A percentile compares a stretch with the other conserved stretches of the same genome.
These are phyloP conservation scores for Phaeosphaeria sp. DNA, from an alignment of 2,329 filamentous ascomycete species.

Conservation along the genomic window DNA sequence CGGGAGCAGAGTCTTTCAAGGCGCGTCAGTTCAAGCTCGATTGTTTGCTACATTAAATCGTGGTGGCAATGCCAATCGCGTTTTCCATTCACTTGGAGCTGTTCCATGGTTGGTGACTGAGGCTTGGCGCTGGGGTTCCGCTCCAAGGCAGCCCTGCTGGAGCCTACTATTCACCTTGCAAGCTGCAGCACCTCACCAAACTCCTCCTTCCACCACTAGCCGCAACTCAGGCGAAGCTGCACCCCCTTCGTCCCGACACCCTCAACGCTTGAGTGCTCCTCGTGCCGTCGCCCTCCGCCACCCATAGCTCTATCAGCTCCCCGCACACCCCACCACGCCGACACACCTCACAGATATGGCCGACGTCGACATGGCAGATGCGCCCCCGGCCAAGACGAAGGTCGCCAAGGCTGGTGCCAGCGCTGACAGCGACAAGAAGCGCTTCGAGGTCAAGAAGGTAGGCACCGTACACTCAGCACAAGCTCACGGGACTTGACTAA, in stretches of 20 bases:
- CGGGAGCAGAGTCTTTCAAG: too few relatives aligned
- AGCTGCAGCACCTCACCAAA: neutral
- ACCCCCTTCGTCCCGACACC: neutral
- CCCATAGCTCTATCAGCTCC: conserved; percentile 17
- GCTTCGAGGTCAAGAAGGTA: conserved; percentile 99
- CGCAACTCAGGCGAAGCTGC: conserved; percentile 7
- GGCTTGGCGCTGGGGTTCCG: conserved; percentile 19
- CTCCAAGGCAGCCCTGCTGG: conserved; percentile 12
- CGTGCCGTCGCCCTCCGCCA: conserved; percentile 1
- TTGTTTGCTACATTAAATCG: neutral
- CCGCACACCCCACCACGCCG: conserved; percentile 27
- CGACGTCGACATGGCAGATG: conserved; percentile 96
- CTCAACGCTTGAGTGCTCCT: neutral
- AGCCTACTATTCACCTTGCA: conserved; percentile 15
- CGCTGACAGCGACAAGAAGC: conserved; percentile 75
- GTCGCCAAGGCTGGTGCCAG: conserved; percentile 60
- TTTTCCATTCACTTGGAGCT: neutral
- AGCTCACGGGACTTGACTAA: conserved; percentile 22
- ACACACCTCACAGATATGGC: conserved; percentile 67
- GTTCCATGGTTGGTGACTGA: neutral
- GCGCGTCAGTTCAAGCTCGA: neutral
- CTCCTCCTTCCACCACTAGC: neutral
- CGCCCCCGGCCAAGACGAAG: conserved; percentile 63
- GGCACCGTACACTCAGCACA: conserved; percentile 11
- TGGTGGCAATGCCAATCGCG: neutral